These are phyloP conservation scores for Anethum foeniculum DNA, from an alignment of 140 eudicot species.

Conservation along the genomic window DNA sequence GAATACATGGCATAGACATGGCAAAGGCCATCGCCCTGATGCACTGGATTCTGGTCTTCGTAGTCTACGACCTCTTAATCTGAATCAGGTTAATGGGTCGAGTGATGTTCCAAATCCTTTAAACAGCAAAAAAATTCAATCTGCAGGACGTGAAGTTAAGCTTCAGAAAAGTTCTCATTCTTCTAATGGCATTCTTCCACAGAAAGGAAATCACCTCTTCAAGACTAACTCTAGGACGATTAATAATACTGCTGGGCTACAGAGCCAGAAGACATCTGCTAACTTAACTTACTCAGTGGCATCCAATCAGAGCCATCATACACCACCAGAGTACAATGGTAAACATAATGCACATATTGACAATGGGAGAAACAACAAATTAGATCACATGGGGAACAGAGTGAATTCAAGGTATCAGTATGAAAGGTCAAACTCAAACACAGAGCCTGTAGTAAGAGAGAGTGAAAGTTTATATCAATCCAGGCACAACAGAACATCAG, in stretches of 20 bases:
- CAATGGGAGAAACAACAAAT: constrained; percentile 2
- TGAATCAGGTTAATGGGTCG: constrained; percentile 7
- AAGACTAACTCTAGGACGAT: background rate
- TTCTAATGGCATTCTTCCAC: constrained; percentile 3
- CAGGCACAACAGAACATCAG: constrained; percentile 10
- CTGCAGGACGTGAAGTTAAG: constrained; percentile 3
- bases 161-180: background rate
- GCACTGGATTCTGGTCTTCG: constrained; percentile 14
- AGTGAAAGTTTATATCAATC: constrained; percentile 12
- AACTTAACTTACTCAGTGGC: background rate
- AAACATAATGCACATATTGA: background rate
- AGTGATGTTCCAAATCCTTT: constrained; percentile 4
- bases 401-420: constrained; percentile 8
- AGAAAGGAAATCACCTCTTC: constrained; percentile 5
- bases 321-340: background rate
- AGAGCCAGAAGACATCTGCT: constrained; percentile 7
- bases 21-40: constrained; percentile 36
- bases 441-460: constrained; percentile 14
- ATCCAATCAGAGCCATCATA: constrained; percentile 9
- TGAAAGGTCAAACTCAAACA: constrained; percentile 21
- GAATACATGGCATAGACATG: constrained; percentile 44
- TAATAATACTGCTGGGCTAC: background rate
- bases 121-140: constrained; percentile 6
- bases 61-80: background rate
- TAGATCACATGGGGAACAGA: constrained; percentile 1